phyloP scores from a whole-genome alignment of 106 monocot genomes.

The Dendrobium catenatum region DNA sequence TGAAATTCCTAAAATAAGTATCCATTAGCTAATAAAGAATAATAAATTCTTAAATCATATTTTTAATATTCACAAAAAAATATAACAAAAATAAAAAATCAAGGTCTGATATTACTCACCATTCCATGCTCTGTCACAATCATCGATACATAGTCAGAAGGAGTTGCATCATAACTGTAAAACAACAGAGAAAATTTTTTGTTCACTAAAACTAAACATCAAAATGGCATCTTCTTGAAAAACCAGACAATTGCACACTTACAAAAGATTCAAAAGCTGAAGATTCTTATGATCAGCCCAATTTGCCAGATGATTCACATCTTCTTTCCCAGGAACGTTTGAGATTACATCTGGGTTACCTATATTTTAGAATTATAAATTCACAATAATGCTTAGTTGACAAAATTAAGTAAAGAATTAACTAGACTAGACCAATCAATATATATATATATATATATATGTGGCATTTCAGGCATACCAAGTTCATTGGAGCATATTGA shows the following conservation, averaged over 20 bases:
- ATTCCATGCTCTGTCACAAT: slow-evolving; percentile 87
- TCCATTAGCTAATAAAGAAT: neutral
- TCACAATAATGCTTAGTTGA: neutral
- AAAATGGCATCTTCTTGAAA: neutral
- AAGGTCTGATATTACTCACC: slow-evolving; percentile 31
- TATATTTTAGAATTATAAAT: slow-evolving; percentile 14
- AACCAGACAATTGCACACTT: slow-evolving; percentile 18
- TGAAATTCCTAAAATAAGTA: neutral
- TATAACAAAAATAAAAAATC: neutral
- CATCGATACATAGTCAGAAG: slow-evolving; percentile 80
- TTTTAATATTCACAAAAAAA: neutral
- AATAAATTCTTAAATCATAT: neutral
- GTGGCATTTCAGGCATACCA: slow-evolving; percentile 17
- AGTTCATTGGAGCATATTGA: slow-evolving; percentile 66
- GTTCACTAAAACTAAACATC: neutral
- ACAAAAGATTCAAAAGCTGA: slow-evolving; percentile 87
- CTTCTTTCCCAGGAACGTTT: slow-evolving; percentile 53
- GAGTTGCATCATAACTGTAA: slow-evolving; percentile 80
- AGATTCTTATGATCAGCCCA: slow-evolving; percentile 69
- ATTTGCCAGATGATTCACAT: slow-evolving; percentile 47
- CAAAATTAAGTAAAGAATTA: neutral
- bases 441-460: no score
- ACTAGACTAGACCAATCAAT: neutral
- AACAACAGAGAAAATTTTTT: neutral
- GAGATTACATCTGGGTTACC: slow-evolving; percentile 78